Evolutionary conservation across 306 rosid genomes (phyloP).

Genomic region (Lathyrus sativus): DNA sequence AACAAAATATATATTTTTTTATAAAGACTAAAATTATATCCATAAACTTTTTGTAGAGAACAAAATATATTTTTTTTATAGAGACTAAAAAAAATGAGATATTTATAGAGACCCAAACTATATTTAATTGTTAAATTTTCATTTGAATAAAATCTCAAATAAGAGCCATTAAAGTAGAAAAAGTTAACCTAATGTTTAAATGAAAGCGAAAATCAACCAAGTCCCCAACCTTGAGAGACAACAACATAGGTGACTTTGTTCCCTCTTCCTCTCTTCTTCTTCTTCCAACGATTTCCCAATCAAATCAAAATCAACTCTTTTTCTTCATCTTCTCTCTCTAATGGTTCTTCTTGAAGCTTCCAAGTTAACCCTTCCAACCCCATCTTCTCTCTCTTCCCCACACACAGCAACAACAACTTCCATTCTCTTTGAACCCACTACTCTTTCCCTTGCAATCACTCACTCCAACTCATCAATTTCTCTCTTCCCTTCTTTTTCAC

Average conservation of each 20-base stretch:
- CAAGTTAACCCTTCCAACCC: constrained; percentile 45
- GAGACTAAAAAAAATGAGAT: too few species aligned
- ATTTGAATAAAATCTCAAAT: too few species aligned
- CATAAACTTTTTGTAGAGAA: too few species aligned
- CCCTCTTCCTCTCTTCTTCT: constrained; percentile 6
- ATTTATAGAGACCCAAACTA: too few species aligned
- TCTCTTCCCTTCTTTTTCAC: constrained; percentile 72
- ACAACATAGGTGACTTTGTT: constrained; percentile 16
- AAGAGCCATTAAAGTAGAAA: too few species aligned
- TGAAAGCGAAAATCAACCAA: background rate
- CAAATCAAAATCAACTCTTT: background rate
- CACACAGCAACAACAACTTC: constrained; percentile 47
- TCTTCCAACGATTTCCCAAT: background rate
- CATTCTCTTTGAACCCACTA: constrained; percentile 71
- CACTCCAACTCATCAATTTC: constrained; percentile 85
- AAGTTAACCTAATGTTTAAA: too few species aligned
- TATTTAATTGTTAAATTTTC: too few species aligned
- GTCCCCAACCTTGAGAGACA: background rate
- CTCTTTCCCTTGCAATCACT: constrained; percentile 78
- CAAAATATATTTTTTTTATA: too few species aligned
- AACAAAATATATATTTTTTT: too few species aligned
- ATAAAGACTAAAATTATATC: too few species aligned
- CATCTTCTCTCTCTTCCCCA: constrained; percentile 45
- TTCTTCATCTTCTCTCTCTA: background rate
- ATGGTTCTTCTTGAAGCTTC: constrained; percentile 50